Evolutionary conservation across 2,329 filamentous ascomycete genomes (phyloP).

Genomic region (Tympanopsis confertula): DNA sequence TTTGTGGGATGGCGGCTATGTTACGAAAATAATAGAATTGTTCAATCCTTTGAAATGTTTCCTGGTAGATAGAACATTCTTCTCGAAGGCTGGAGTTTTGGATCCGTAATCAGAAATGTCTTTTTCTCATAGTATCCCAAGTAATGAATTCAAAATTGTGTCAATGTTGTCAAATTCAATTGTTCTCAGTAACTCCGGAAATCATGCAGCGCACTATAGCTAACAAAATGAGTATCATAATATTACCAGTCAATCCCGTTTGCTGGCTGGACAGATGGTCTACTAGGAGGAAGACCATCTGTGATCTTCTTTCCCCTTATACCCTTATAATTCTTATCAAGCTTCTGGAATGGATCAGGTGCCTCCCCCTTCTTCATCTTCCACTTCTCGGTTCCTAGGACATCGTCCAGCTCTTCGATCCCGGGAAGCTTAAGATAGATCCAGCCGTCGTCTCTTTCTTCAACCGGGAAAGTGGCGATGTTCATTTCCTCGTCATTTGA

Average conservation of each 20-base stretch:
- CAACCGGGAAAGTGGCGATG: slow-evolving; percentile 71
- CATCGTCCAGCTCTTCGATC: slow-evolving; percentile 66
- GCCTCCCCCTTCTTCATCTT: slow-evolving; percentile 63
- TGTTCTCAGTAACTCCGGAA: too few relatives aligned
- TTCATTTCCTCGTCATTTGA: slow-evolving; percentile 63
- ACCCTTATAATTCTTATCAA: slow-evolving; percentile 10
- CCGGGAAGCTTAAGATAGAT: slow-evolving; percentile 74
- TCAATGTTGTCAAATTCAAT: too few relatives aligned
- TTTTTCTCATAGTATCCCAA: too few relatives aligned
- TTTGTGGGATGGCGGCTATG: too few relatives aligned
- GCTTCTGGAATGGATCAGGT: slow-evolving; percentile 14
- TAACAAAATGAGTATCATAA: too few relatives aligned
- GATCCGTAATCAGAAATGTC: too few relatives aligned
- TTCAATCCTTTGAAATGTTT: too few relatives aligned
- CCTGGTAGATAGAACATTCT: too few relatives aligned
- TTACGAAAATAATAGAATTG: too few relatives aligned
- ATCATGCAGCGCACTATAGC: too few relatives aligned
- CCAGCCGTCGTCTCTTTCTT: slow-evolving; percentile 65
- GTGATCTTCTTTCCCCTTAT: slow-evolving; percentile 4
- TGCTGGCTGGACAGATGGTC: background rate
- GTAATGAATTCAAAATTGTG: too few relatives aligned
- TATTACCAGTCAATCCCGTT: slow-evolving; percentile 1
- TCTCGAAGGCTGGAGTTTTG: too few relatives aligned
- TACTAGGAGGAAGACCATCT: background rate
- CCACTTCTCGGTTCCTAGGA: slow-evolving; percentile 70